Evolutionary conservation across 2,329 filamentous ascomycete genomes (phyloP).

Genomic region (Colletotrichum tofieldiae): DNA sequence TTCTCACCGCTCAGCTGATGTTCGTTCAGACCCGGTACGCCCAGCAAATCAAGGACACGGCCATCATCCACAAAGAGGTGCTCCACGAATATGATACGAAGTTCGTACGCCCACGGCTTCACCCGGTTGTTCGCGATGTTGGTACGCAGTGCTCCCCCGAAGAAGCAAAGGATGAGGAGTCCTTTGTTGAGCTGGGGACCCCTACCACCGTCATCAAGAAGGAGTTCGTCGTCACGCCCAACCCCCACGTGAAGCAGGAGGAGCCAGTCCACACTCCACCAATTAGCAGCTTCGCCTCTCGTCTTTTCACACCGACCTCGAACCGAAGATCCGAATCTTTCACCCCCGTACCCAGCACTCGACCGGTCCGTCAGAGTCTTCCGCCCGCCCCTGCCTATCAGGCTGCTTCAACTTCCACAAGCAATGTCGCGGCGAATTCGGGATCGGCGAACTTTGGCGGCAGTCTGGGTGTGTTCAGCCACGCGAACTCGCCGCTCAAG

Average conservation of each 20-base stretch:
- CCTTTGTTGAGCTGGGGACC: constrained; percentile 65
- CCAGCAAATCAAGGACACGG: constrained; percentile 88
- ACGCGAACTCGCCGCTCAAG: constrained; percentile 86
- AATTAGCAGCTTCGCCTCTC: constrained; percentile 35
- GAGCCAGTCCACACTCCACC: constrained; percentile 39
- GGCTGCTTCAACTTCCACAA: constrained; percentile 47
- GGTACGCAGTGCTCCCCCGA: constrained; percentile 81
- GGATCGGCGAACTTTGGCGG: constrained; percentile 70
- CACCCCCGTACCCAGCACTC: constrained; percentile 49
- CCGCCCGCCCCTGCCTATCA: constrained; percentile 49
- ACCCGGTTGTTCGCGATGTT: constrained; percentile 83
- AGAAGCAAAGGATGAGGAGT: constrained; percentile 57
- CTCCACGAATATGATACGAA: constrained; percentile 97
- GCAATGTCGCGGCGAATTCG: constrained; percentile 44
- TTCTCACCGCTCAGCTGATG: constrained; percentile 84
- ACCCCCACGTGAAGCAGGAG: constrained; percentile 83
- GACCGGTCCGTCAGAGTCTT: constrained; percentile 54
- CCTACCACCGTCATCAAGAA: constrained; percentile 78
- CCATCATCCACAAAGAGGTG: constrained; percentile 91
- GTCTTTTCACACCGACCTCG: constrained; percentile 41
- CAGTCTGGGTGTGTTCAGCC: constrained; percentile 84
- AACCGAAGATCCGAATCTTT: constrained; percentile 55
- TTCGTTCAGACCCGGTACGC: constrained; percentile 81
- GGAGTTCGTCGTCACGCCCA: constrained; percentile 85
- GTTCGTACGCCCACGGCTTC: constrained; percentile 91